A percentile compares a stretch with the other conserved stretches of the same genome.
These are phyloP conservation scores for Aurantiochytrium sp. DNA, from an alignment of 108 stramenopile species.

Conservation along the genomic window DNA sequence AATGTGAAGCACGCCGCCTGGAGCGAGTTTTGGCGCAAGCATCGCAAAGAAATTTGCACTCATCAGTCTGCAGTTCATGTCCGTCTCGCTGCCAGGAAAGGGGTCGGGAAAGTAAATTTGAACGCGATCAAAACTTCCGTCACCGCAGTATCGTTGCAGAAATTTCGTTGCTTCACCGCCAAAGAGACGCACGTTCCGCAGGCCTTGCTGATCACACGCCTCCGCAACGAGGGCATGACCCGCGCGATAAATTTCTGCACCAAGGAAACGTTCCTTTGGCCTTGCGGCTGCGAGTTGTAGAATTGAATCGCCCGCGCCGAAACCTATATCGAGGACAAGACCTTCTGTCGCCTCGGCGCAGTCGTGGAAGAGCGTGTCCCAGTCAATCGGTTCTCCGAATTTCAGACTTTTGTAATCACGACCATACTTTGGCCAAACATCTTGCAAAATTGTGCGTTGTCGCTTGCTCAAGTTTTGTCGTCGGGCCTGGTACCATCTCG, in stretches of 20 bases:
- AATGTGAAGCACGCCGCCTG: neutral
- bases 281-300: neutral
- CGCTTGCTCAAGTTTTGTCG: neutral
- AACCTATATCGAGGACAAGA: neutral
- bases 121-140: neutral
- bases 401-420: neutral
- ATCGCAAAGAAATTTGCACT: neutral
- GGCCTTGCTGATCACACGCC: neutral
- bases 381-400: neutral
- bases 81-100: neutral
- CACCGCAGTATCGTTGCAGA: neutral
- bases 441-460: neutral
- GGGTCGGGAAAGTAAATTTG: neutral
- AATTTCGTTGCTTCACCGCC: conserved; percentile 6
- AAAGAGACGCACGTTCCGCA: neutral
- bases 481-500: neutral
- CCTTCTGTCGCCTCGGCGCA: neutral
- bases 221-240: neutral
- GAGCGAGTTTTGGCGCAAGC: neutral
- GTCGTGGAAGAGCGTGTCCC: neutral
- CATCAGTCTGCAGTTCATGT: neutral
- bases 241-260: neutral
- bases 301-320: neutral
- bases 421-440: neutral
- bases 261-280: neutral